Percentiles rank a stretch among this genome's conserved stretches.
Evolutionary conservation across 306 rosid species (phyloP).

Genomic region (Quercus aquifolioides): DNA sequence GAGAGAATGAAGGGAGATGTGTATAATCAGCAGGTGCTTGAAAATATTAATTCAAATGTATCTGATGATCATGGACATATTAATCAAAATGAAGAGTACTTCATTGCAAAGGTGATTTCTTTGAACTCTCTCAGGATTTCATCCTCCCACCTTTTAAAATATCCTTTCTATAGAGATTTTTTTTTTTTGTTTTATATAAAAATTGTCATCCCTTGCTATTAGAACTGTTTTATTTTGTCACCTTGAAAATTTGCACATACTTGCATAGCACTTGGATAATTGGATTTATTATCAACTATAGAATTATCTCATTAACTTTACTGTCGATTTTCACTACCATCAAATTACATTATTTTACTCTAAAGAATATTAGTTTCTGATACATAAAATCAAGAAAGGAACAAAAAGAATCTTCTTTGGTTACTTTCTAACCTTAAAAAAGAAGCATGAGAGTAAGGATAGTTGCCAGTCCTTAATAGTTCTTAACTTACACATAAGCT

Average conservation of each 20-base stretch:
- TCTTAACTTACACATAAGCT: not conserved
- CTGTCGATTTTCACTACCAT: not conserved
- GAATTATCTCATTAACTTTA: not conserved
- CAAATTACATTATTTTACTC: not conserved
- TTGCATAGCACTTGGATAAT: not conserved
- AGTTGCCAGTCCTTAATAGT: not conserved
- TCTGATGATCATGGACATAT: slow-evolving; percentile 28
- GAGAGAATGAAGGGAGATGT: slow-evolving; percentile 30
- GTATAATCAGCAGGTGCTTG: slow-evolving; percentile 29
- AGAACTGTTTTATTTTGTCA: not conserved
- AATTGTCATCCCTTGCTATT: too few species aligned
- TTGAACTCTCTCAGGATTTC: not conserved
- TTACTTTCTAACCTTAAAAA: not conserved
- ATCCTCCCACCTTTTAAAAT: not conserved
- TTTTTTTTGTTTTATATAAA: not conserved
- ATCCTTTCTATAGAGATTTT: not conserved
- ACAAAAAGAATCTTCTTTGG: not conserved
- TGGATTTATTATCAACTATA: not conserved
- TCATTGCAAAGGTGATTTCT: slow-evolving; percentile 67
- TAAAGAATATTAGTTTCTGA: not conserved
- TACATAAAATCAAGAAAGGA: not conserved
- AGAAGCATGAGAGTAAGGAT: not conserved
- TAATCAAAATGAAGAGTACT: slow-evolving; percentile 37
- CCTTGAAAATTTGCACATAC: not conserved
- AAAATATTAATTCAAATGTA: slow-evolving; percentile 41